These are phyloP conservation scores for Teratosphaeria destructans DNA, from an alignment of 2,329 filamentous ascomycete species.

Conservation along the genomic window DNA sequence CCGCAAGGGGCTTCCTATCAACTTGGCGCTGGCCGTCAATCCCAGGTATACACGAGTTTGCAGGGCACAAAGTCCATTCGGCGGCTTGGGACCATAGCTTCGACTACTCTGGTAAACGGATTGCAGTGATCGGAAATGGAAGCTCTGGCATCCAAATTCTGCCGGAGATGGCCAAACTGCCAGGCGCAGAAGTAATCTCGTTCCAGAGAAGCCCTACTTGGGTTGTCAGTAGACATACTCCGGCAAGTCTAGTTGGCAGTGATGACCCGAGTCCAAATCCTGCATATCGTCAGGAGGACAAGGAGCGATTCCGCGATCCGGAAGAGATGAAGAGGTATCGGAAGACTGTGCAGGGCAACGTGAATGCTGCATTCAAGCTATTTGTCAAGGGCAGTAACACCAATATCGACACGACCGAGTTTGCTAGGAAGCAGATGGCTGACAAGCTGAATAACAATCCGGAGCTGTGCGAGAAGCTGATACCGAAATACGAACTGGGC, in stretches of 20 bases:
- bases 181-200: conserved; percentile 19
- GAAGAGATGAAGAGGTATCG: conserved; percentile 32
- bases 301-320: conserved; percentile 25
- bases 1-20: conserved; percentile 11
- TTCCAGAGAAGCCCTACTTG: conserved; percentile 30
- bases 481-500: conserved; percentile 35
- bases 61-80: conserved; percentile 25
- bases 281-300: conserved; percentile 18
- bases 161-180: conserved; percentile 24
- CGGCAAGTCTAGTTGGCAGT: conserved; percentile 8
- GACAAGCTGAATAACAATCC: conserved; percentile 44
- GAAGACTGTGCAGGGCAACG: conserved; percentile 34
- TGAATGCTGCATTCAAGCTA: conserved; percentile 35
- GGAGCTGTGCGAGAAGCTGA: conserved; percentile 41
- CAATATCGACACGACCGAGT: conserved; percentile 38
- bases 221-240: conserved; percentile 19
- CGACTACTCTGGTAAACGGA: conserved; percentile 18
- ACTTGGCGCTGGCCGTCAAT: conserved; percentile 26
- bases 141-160: conserved; percentile 30
- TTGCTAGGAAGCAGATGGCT: conserved; percentile 44
- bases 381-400: conserved; percentile 34
- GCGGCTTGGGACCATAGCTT: conserved; percentile 23
- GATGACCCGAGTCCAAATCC: conserved; percentile 11
- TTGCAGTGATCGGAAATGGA: conserved; percentile 24
- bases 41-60: conserved; percentile 23